These are phyloP conservation scores for Termitomyces sp. DNA, from an alignment of 768 basidiomycete genomes.

Conservation along the genomic window DNA sequence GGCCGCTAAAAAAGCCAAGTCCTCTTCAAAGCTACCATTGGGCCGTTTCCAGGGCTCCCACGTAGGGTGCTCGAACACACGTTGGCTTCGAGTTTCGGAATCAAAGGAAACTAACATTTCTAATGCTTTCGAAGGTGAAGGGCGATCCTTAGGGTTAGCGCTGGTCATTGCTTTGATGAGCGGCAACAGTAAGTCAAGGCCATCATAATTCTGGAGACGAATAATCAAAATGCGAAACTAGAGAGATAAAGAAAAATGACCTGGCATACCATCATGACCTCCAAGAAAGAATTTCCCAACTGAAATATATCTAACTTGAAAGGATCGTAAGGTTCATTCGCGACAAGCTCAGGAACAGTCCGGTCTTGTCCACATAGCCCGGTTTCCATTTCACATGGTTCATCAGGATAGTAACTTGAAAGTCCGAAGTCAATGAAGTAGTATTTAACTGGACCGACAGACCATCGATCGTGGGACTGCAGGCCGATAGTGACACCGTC, in stretches of 20 bases:
- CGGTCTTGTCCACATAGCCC: conserved; percentile 16
- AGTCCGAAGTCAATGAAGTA: conserved; percentile 25
- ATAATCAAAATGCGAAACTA: no score
- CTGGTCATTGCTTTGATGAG: background rate
- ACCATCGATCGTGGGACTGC: conserved; percentile 12
- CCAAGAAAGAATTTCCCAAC: conserved; percentile 15
- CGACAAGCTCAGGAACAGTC: conserved; percentile 20
- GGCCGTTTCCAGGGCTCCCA: background rate
- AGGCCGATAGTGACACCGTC: background rate
- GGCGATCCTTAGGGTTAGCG: background rate
- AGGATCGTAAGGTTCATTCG: conserved; percentile 20
- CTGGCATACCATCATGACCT: background rate
- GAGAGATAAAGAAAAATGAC: background rate
- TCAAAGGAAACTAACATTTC: background rate
- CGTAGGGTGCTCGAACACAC: background rate
- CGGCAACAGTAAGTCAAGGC: background rate
- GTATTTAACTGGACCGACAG: conserved; percentile 19
- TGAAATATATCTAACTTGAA: conserved; percentile 26
- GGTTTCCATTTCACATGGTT: background rate
- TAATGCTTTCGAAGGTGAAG: background rate
- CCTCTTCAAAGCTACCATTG: background rate
- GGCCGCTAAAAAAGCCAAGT: background rate
- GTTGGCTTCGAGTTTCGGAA: background rate
- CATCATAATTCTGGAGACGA: background rate
- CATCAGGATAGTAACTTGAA: conserved; percentile 8